These are phyloP conservation scores for Aspergillus novofumigatus DNA, from an alignment of 2,329 filamentous ascomycete genomes.

Conservation along the genomic window DNA sequence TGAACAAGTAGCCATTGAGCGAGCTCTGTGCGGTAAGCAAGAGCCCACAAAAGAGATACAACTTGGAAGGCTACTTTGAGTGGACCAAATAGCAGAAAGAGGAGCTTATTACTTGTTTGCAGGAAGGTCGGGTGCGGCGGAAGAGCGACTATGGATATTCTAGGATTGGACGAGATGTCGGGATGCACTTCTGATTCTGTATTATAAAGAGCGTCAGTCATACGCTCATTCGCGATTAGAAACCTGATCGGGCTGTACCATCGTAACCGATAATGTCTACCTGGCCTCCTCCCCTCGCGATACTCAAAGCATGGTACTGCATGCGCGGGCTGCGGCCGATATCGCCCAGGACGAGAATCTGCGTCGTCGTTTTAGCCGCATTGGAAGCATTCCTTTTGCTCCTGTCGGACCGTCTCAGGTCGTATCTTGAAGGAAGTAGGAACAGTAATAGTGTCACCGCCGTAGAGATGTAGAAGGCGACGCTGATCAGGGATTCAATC, in stretches of 20 bases:
- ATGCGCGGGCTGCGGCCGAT: constrained; percentile 95
- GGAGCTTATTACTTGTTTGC: constrained; percentile 62
- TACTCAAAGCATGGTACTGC: constrained; percentile 95
- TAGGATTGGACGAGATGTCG: constrained; percentile 64
- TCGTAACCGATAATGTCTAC: constrained; percentile 87
- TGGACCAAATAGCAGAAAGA: constrained; percentile 75
- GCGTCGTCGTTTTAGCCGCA: constrained; percentile 52
- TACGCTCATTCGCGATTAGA: neutral
- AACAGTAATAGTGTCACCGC: constrained; percentile 49
- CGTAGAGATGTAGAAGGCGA: constrained; percentile 44
- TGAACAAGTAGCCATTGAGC: constrained; percentile 82
- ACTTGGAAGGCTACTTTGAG: constrained; percentile 84
- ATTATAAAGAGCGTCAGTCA: constrained; percentile 4
- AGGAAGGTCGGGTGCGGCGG: constrained; percentile 63
- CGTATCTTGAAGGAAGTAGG: constrained; percentile 51
- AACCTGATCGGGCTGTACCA: constrained; percentile 47
- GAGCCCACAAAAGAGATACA: constrained; percentile 62
- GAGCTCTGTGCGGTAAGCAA: constrained; percentile 71
- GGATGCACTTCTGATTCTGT: constrained; percentile 77
- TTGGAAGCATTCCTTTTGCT: constrained; percentile 19
- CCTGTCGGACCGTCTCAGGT: constrained; percentile 29
- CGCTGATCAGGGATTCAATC: constrained; percentile 32
- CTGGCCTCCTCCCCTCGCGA: constrained; percentile 73
- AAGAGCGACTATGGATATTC: constrained; percentile 69
- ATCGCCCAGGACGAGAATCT: constrained; percentile 89